phyloP scores from a whole-genome alignment of 306 rosid species.

The Carpinus viminea region DNA sequence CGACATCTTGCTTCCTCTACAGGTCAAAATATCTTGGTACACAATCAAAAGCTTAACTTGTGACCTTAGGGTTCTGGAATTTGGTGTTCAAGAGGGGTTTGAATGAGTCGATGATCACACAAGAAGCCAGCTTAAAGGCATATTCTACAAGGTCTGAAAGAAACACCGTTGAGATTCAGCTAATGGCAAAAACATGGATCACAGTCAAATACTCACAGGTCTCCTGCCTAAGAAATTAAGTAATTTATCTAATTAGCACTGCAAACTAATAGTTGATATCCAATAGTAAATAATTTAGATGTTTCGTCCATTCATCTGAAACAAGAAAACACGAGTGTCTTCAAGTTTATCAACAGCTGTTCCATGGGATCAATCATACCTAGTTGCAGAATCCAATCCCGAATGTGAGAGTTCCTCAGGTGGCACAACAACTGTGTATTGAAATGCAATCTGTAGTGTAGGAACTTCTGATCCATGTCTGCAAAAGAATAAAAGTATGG shows the following conservation, averaged over 20 bases:
- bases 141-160: background rate
- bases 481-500: constrained; percentile 21
- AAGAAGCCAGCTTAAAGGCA: background rate
- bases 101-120: background rate
- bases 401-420: constrained; percentile 69
- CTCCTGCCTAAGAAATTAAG: constrained; percentile 9
- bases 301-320: constrained; percentile 11
- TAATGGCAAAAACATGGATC: background rate
- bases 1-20: background rate
- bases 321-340: constrained; percentile 15
- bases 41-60: background rate
- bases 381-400: constrained; percentile 48
- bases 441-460: constrained; percentile 86
- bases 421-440: constrained; percentile 86
- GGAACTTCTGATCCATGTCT: constrained; percentile 80
- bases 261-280: constrained; percentile 17
- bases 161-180: background rate
- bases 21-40: background rate
- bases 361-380: constrained; percentile 50
- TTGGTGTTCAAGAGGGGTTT: background rate
- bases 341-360: constrained; percentile 6
- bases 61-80: background rate
- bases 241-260: constrained; percentile 16
- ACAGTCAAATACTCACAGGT: background rate
- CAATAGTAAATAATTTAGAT: constrained; percentile 7